Conservation (phyloP, 192 early-diverging fungal genomes). For the Phlyctochytrium planicorne region DNA sequence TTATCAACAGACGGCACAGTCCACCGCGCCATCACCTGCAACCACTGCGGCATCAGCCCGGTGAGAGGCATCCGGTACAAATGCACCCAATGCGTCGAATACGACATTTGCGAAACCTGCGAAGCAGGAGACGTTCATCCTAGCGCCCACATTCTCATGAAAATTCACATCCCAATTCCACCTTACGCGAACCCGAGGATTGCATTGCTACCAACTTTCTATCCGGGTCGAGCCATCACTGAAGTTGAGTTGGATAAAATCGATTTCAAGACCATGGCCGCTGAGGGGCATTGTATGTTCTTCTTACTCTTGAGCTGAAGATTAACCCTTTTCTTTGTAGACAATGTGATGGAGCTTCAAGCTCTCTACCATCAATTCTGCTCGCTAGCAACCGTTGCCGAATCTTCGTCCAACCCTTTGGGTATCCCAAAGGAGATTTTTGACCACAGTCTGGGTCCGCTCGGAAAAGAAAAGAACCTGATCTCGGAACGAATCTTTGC, state of each 20-base stretch:
- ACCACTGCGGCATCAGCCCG: slow-evolving; percentile 82
- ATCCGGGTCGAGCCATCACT: slow-evolving; percentile 59
- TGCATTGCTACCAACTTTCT: slow-evolving; percentile 73
- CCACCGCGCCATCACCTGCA: slow-evolving; percentile 88
- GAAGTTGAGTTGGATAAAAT: slow-evolving; percentile 8
- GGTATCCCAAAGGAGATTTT: slow-evolving; percentile 81
- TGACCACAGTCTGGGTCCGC: slow-evolving; percentile 80
- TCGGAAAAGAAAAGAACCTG: slow-evolving; percentile 79
- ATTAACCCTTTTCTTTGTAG: slow-evolving; percentile 34
- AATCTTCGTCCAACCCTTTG: slow-evolving; percentile 49
- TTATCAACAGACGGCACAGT: slow-evolving; percentile 47
- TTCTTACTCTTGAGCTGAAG: slow-evolving; percentile 1
- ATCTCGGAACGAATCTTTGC: slow-evolving; percentile 84
- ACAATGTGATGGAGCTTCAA: slow-evolving; percentile 80
- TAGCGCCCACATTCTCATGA: slow-evolving; percentile 82
- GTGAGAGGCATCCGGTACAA: slow-evolving; percentile 90
- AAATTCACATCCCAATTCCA: slow-evolving; percentile 88
- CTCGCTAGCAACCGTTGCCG: slow-evolving; percentile 64
- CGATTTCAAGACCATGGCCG: slow-evolving; percentile 50
- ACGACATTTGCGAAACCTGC: slow-evolving; percentile 90
- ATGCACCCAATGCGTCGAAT: slow-evolving; percentile 91
- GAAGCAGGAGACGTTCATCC: slow-evolving; percentile 78
- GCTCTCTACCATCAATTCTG: slow-evolving; percentile 87
- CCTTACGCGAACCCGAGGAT: slow-evolving; percentile 78
- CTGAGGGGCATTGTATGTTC: slow-evolving; percentile 71